Conservation (phyloP, 1,139 yeast species). For the Yamadazyma buinensis region DNA sequence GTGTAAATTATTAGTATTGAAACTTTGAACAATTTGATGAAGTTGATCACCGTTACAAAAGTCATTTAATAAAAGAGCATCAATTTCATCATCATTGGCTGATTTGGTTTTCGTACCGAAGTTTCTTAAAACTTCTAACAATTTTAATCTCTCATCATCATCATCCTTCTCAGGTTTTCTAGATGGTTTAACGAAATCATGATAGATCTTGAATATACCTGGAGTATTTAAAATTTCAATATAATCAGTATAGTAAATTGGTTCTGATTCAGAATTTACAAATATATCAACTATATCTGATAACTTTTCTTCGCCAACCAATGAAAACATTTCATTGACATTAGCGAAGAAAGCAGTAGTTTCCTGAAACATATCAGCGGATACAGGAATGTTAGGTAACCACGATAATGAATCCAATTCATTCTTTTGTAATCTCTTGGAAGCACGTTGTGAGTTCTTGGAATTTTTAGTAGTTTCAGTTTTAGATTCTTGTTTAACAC, state of each 20-base stretch:
- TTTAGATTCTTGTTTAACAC: not conserved
- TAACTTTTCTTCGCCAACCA: conserved; percentile 8
- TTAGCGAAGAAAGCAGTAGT: conserved; percentile 20
- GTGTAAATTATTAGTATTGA: conserved; percentile 9
- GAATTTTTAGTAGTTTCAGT: conserved; percentile 5
- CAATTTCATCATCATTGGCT: not conserved
- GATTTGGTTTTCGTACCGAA: conserved; percentile 24
- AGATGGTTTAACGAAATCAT: not conserved
- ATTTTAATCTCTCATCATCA: conserved; percentile 31
- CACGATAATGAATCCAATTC: conserved; percentile 15
- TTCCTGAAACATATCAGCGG: conserved; percentile 22
- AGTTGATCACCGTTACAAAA: conserved; percentile 5
- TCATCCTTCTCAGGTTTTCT: conserved; percentile 11
- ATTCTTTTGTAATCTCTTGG: conserved; percentile 33
- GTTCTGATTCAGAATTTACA: conserved; percentile 9
- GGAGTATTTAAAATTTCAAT: conserved; percentile 18
- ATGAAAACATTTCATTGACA: conserved; percentile 16
- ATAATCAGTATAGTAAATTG: conserved; percentile 20
- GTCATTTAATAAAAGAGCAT: conserved; percentile 5
- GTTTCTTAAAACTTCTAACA: conserved; percentile 36
- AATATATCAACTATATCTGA: conserved; percentile 20
- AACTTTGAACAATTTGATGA: conserved; percentile 9
- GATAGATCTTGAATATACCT: conserved; percentile 9
- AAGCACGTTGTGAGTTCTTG: conserved; percentile 34
- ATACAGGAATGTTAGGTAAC: conserved; percentile 16